Evolutionary conservation across 108 stramenopile genomes (phyloP), one percentile per base, ranked within the genome.

Genomic region (Cyclotella cryptica): DNA sequence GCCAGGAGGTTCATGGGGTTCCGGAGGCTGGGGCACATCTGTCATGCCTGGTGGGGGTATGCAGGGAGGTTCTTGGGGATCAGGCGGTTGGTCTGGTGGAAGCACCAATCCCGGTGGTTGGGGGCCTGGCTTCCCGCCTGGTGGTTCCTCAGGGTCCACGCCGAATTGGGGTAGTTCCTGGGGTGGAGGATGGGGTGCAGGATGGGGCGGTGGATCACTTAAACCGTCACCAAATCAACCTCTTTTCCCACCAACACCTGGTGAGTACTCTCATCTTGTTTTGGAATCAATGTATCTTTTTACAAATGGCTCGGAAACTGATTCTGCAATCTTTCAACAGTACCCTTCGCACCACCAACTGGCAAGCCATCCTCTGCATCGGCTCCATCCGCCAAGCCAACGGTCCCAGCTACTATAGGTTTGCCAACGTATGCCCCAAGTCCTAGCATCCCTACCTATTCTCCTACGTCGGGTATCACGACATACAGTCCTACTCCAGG

Each of bases 31-130:
- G 19, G 49, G 35, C 2, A 35, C 35, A 35, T 35, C 35, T 39
- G 15, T 2, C 19, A 57, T 57, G 12, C 55, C 12, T 57, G 55
- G 55, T 19, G 55, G 19, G 21, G 24, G 24, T 5, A 26, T 26
- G 55, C 19, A 57, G 19, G 60, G 60, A 61, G 44, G 44, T 46
- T 21, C 44, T 12, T 65, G 64, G 64, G 64, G 64, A 41, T 65
- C 64, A 3, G 61, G 61, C 9, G 35, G 41, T 62, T 62, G 40
- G 35, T 41, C 24, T 5, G 15, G 8, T 35, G 35, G 35, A 2
- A 35, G 6, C 35, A 35, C 35, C 35, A 35, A 35, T 35, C 35
- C 35, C 35, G 35, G 35, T 6, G 35, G 35, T 35, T 35, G 35
- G 35, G 35, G 35, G 35, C 4, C 35, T 35, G 35, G 35, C 6